Evolutionary conservation across 208 protist species (phyloP).

Genomic region (Willaertia magna): DNA sequence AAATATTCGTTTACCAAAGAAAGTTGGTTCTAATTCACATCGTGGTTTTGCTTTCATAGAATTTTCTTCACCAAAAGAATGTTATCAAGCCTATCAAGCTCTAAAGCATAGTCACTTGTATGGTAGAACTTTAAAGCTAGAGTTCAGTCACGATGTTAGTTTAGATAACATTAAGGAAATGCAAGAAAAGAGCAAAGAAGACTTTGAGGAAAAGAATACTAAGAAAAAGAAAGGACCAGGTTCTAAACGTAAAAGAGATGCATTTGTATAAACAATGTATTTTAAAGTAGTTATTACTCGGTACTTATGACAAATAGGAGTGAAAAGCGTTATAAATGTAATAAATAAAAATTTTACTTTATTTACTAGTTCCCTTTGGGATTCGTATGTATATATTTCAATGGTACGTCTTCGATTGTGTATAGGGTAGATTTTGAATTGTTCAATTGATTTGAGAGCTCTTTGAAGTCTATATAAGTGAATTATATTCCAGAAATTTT

Average conservation of each 20-base stretch:
- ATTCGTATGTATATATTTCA: too few species aligned
- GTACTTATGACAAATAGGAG: too few species aligned
- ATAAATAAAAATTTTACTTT: too few species aligned
- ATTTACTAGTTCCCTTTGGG: too few species aligned
- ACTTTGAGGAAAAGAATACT: background rate
- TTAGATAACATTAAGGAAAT: slow-evolving; percentile 25
- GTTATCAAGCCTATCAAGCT: slow-evolving; percentile 68
- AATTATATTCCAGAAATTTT: too few species aligned
- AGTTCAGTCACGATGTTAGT: slow-evolving; percentile 77
- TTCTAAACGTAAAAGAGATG: background rate
- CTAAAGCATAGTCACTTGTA: slow-evolving; percentile 90
- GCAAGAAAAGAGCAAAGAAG: background rate
- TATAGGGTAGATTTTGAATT: too few species aligned
- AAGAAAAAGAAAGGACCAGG: background rate
- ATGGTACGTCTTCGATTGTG: too few species aligned
- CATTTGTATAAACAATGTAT: background rate
- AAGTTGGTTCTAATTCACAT: slow-evolving; percentile 69
- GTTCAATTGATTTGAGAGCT: too few species aligned
- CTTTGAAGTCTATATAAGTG: too few species aligned
- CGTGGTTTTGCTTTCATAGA: slow-evolving; percentile 97
- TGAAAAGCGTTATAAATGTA: too few species aligned
- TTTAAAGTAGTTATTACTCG: too few species aligned
- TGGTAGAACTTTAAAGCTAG: slow-evolving; percentile 85
- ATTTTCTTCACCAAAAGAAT: slow-evolving; percentile 85
- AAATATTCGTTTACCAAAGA: slow-evolving; percentile 84